Conservation (phyloP, 23 red algal genomes). For the Gracilaria domingensis region DNA sequence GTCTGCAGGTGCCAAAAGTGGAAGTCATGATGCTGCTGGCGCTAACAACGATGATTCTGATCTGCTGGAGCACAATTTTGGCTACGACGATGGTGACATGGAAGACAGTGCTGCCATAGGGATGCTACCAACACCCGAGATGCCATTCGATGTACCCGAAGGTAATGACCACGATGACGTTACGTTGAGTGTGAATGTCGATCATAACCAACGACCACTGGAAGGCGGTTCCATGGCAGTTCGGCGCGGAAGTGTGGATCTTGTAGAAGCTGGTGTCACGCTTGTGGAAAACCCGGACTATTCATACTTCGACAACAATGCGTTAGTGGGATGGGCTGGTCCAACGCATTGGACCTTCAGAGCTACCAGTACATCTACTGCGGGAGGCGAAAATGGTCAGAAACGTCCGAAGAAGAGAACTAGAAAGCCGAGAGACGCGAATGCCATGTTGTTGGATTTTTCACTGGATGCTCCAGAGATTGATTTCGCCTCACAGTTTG, state of each 20-base stretch:
- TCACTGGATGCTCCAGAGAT: slow-evolving; percentile 50
- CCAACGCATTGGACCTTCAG: slow-evolving; percentile 81
- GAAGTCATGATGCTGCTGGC: neutral
- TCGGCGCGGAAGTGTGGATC: slow-evolving; percentile 52
- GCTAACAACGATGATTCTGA: neutral
- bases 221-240: neutral
- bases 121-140: slow-evolving; percentile 11
- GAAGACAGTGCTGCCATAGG: slow-evolving; percentile 22
- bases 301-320: slow-evolving; percentile 58
- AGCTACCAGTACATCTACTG: neutral
- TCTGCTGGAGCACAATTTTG: slow-evolving; percentile 41
- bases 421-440: slow-evolving; percentile 68
- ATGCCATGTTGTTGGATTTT: slow-evolving; percentile 84
- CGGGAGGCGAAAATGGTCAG: neutral
- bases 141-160: slow-evolving; percentile 6
- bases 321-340: slow-evolving; percentile 75
- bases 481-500: slow-evolving; percentile 85
- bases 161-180: slow-evolving; percentile 59
- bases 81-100: slow-evolving; percentile 48
- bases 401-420: slow-evolving; percentile 31
- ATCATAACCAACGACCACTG: neutral
- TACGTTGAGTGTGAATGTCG: neutral
- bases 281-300: slow-evolving; percentile 61
- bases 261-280: slow-evolving; percentile 63
- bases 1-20: neutral